Evolutionary conservation across 106 monocot genomes (phyloP).

Genomic region (Cymbidium sinense): DNA sequence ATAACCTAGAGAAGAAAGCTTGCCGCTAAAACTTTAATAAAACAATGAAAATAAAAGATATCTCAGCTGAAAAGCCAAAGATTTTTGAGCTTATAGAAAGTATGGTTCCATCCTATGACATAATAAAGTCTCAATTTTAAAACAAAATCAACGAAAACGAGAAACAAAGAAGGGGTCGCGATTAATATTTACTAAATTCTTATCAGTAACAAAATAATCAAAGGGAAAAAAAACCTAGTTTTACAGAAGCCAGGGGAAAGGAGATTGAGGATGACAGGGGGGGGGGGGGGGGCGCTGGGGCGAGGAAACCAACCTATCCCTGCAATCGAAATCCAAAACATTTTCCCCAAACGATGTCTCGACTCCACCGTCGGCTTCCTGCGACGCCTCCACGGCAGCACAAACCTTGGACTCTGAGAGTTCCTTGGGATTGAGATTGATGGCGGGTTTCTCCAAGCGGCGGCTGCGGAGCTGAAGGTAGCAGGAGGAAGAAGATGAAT

Average conservation of each 20-base stretch:
- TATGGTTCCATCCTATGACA: neutral
- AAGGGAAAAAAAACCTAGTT: neutral
- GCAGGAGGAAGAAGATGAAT: slow-evolving; percentile 10
- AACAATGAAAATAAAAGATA: neutral
- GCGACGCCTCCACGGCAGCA: slow-evolving; percentile 11
- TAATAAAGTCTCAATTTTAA: neutral
- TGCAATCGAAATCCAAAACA: slow-evolving; percentile 22
- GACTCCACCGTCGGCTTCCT: slow-evolving; percentile 4
- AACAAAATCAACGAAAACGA: neutral
- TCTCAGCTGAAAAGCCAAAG: neutral
- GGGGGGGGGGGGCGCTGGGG: no score
- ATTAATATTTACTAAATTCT: neutral
- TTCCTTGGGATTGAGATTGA: slow-evolving; percentile 3
- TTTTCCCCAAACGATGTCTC: slow-evolving; percentile 52
- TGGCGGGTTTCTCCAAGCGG: slow-evolving; percentile 52
- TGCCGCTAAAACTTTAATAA: neutral
- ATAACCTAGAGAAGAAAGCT: neutral
- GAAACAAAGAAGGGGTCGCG: neutral
- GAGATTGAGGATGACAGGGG: neutral
- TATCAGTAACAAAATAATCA: neutral
- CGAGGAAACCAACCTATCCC: slow-evolving; percentile 31
- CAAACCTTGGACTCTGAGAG: neutral
- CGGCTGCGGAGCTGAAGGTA: slow-evolving; percentile 67
- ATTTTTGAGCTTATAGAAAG: neutral
- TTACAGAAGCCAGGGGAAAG: neutral